Conservation (phyloP, 768 basidiomycete genomes). For the Auriculariales sp. region DNA sequence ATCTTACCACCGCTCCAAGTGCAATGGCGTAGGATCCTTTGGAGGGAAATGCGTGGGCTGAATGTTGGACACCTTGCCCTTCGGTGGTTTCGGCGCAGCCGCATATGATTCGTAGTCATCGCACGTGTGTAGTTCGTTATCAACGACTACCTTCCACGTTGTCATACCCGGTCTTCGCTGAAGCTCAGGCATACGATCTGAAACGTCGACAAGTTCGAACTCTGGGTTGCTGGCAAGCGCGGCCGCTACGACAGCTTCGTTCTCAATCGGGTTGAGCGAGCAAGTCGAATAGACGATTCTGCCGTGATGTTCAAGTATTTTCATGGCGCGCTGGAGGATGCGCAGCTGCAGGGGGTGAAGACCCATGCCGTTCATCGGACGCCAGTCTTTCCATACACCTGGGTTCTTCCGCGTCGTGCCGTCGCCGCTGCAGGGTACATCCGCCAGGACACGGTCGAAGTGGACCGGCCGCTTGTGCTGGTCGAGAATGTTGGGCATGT, state of each 20-base stretch:
- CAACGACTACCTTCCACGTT: conserved; percentile 63
- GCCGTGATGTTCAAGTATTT: conserved; percentile 71
- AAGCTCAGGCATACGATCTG: conserved; percentile 55
- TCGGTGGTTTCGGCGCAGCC: conserved; percentile 27
- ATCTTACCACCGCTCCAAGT: conserved; percentile 60
- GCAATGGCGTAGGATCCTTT: conserved; percentile 38
- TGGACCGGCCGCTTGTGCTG: conserved; percentile 35
- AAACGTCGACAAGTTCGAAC: conserved; percentile 70
- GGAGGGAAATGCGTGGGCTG: conserved; percentile 68
- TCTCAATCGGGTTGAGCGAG: conserved; percentile 91
- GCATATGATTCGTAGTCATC: conserved; percentile 48
- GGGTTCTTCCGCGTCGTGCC: conserved; percentile 91
- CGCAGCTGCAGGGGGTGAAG: conserved; percentile 82
- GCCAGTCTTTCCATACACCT: conserved; percentile 91
- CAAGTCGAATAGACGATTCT: conserved; percentile 97
- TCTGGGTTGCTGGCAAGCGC: conserved; percentile 59
- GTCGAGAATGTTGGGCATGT: conserved; percentile 49
- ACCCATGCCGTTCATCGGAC: conserved; percentile 76
- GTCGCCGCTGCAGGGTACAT: conserved; percentile 96
- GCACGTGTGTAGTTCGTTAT: conserved; percentile 24
- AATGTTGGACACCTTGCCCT: conserved; percentile 26
- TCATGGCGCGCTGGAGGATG: conserved; percentile 87
- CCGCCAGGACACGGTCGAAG: conserved; percentile 90
- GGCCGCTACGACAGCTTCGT: conserved; percentile 87
- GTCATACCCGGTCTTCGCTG: conserved; percentile 61